Percentiles rank a stretch among this genome's conserved stretches.
Evolutionary conservation across 768 basidiomycete species (phyloP).

Genomic region (Punctularia strigosozonata): DNA sequence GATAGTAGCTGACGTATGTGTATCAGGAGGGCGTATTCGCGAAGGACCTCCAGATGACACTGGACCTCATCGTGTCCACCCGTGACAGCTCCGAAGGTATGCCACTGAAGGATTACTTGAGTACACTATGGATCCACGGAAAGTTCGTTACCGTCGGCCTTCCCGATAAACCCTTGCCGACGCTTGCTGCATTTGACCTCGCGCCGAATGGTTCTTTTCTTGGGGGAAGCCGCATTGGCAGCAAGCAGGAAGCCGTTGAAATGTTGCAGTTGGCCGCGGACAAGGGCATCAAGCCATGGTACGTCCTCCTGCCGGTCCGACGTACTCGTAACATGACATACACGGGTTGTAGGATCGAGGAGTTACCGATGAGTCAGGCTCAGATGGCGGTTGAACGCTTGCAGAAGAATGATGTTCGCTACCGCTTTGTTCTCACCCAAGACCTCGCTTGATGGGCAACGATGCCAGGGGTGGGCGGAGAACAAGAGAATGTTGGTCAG

Average conservation of each 20-base stretch:
- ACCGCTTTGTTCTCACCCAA: conserved; percentile 37
- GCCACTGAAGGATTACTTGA: conserved; percentile 20
- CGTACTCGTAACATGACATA: not conserved
- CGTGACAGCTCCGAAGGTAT: conserved; percentile 11
- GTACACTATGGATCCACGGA: conserved; percentile 38
- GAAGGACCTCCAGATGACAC: conserved; percentile 21
- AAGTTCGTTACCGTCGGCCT: conserved; percentile 44
- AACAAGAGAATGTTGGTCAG: too few species aligned
- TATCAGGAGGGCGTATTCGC: conserved; percentile 20
- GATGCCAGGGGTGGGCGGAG: too few species aligned
- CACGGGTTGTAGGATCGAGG: conserved; percentile 21
- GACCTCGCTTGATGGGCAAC: too few species aligned
- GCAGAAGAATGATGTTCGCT: conserved; percentile 36
- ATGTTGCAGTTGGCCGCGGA: conserved; percentile 51
- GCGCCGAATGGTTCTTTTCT: conserved; percentile 14
- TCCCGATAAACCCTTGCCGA: conserved; percentile 31
- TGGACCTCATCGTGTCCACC: conserved; percentile 38
- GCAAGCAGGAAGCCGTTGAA: conserved; percentile 39
- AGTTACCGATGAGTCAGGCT: conserved; percentile 35
- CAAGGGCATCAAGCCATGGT: conserved; percentile 39
- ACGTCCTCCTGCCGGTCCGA: conserved; percentile 16
- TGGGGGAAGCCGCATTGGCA: conserved; percentile 33
- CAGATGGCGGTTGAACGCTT: conserved; percentile 35
- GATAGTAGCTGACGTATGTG: too few species aligned
- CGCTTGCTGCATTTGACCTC: conserved; percentile 18